phyloP scores from a whole-genome alignment of 2,329 filamentous ascomycete genomes.

The Orbilia brochopaga region DNA sequence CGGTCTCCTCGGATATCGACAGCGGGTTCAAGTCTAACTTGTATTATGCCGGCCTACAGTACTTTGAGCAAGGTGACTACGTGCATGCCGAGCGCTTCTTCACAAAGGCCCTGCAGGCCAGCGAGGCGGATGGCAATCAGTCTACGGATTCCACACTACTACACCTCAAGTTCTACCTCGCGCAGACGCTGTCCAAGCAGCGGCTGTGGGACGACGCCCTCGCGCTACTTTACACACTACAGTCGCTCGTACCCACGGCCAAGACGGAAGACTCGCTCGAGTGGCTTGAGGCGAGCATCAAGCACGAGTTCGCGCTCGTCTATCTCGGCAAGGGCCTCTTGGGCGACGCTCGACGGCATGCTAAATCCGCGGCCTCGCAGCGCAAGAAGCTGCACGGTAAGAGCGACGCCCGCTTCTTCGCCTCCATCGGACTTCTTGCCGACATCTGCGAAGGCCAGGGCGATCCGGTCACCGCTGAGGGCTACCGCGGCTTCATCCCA shows the following conservation, averaged over 20 bases:
- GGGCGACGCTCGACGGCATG: conserved; percentile 19
- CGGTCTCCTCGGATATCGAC: conserved; percentile 47
- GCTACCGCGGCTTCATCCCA: conserved; percentile 36
- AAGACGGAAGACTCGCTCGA: conserved; percentile 15
- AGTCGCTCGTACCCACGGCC: conserved; percentile 9
- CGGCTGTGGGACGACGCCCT: conserved; percentile 37
- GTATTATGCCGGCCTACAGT: conserved; percentile 29
- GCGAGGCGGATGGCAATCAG: conserved; percentile 7
- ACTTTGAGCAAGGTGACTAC: conserved; percentile 37
- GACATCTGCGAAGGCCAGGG: conserved; percentile 38
- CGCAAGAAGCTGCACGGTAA: conserved; percentile 40
- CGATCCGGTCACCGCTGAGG: conserved; percentile 37
- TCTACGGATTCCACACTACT: conserved; percentile 7
- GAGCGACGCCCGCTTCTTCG: conserved; percentile 28
- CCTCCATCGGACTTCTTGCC: conserved; percentile 34
- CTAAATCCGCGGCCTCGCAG: conserved; percentile 25
- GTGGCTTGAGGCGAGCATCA: conserved; percentile 35
- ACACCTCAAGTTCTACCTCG: conserved; percentile 38
- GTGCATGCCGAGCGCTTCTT: conserved; percentile 39
- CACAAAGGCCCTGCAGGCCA: conserved; percentile 36
- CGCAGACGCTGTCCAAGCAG: conserved; percentile 36
- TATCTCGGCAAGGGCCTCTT: conserved; percentile 30
- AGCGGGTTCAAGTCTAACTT: conserved; percentile 40
- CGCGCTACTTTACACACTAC: conserved; percentile 10
- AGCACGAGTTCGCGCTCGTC: conserved; percentile 38